These are phyloP conservation scores for Tillandsia leiboldiana DNA, from an alignment of 176 grass and related monocot genomes.

Conservation along the genomic window DNA sequence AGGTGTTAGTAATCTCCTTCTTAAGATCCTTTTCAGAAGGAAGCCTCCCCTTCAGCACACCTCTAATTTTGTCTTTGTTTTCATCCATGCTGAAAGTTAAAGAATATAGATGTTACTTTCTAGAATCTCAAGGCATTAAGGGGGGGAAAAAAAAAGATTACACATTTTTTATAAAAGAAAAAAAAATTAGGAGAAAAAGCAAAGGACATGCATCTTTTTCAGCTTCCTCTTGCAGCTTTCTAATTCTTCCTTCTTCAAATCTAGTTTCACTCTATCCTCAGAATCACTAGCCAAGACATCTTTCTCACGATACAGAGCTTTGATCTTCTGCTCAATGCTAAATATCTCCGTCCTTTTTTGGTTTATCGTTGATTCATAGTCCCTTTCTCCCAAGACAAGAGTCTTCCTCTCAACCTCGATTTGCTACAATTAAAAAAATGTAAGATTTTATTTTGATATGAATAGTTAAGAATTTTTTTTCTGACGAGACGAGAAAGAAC, in stretches of 20 bases:
- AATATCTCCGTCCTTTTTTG: conserved; percentile 62
- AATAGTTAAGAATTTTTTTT: not conserved
- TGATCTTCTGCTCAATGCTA: conserved; percentile 74
- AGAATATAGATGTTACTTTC: conserved; percentile 19
- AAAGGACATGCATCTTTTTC: conserved; percentile 52
- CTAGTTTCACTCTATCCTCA: conserved; percentile 62
- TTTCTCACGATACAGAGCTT: conserved; percentile 57
- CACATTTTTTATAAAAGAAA: conserved; percentile 18
- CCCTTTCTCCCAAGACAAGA: conserved; percentile 41
- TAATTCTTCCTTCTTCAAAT: conserved; percentile 69
- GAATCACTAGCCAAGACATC: conserved; percentile 54
- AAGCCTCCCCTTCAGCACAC: conserved; percentile 47
- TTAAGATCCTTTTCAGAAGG: conserved; percentile 56
- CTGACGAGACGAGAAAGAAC: not conserved
- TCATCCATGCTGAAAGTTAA: conserved; percentile 60
- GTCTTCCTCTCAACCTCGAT: conserved; percentile 81
- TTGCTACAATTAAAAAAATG: conserved; percentile 49
- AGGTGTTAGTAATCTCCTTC: conserved; percentile 57
- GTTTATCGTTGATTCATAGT: conserved; percentile 64
- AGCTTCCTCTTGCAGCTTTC: conserved; percentile 51
- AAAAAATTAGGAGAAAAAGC: not conserved
- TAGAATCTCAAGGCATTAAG: not conserved
- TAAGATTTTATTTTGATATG: conserved; percentile 10
- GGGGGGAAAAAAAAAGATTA: not conserved
- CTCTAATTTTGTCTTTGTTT: conserved; percentile 56